Percentiles rank a stretch among this genome's conserved stretches.
These are phyloP conservation scores for Trypanosoma grayi DNA, from an alignment of 208 protist genomes.

Conservation along the genomic window DNA sequence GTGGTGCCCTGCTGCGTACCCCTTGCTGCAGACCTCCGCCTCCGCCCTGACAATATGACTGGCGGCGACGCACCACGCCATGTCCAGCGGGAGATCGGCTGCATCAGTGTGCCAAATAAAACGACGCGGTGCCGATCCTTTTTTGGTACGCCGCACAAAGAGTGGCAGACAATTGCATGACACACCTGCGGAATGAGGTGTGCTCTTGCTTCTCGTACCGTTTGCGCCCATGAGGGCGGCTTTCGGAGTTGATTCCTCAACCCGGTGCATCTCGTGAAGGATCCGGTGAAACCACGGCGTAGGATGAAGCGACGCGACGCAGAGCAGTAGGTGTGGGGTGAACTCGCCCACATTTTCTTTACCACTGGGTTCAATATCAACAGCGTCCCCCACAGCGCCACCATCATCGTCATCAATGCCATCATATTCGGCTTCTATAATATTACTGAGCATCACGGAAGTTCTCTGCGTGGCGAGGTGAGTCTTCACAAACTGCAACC, in stretches of 20 bases:
- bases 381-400: no score
- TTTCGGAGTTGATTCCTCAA: constrained; percentile 14
- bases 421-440: neutral
- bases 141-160: neutral
- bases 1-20: constrained; percentile 6
- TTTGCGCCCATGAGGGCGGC: neutral
- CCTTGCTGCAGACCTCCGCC: constrained; percentile 4
- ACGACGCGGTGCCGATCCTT: neutral
- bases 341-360: neutral
- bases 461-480: constrained; percentile 6
- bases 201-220: neutral
- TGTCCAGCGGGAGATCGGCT: constrained; percentile 17
- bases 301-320: constrained; percentile 6
- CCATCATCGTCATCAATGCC: neutral
- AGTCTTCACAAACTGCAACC: constrained; percentile 14
- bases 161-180: constrained; percentile 13
- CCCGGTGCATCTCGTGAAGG: constrained; percentile 15
- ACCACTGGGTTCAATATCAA: no score
- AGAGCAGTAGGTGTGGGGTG: constrained; percentile 17
- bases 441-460: neutral
- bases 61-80: constrained; percentile 27
- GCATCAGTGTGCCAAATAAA: constrained; percentile 25
- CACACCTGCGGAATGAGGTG: neutral
- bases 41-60: constrained; percentile 30
- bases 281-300: constrained; percentile 23